Percentiles rank a stretch among this genome's conserved stretches.
Evolutionary conservation across 2,329 filamentous ascomycete genomes (phyloP).

Genomic region (Microsporum canis): DNA sequence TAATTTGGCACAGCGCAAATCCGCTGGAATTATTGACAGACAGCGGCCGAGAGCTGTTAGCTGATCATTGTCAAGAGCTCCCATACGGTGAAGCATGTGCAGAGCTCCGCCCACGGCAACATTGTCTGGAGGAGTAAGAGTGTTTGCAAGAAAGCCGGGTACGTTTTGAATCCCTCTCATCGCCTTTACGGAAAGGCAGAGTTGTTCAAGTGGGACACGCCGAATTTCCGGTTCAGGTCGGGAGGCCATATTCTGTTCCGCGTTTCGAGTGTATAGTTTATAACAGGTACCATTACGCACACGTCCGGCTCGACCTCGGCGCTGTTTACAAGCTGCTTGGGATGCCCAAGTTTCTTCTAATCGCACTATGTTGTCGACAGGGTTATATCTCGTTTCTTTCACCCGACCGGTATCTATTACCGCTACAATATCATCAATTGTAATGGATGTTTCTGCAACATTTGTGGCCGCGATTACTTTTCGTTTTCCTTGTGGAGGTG

Average conservation of each 20-base stretch:
- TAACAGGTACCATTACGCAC: conserved; percentile 87
- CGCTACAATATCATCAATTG: conserved; percentile 91
- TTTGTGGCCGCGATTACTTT: conserved; percentile 95
- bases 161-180: conserved; percentile 79
- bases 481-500: conserved; percentile 63
- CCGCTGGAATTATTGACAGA: conserved; percentile 87
- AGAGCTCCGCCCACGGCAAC: conserved; percentile 79
- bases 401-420: conserved; percentile 93
- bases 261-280: conserved; percentile 81
- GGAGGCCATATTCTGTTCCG: conserved; percentile 73
- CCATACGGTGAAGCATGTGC: conserved; percentile 67
- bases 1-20: conserved; percentile 83
- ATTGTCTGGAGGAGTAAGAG: conserved; percentile 77
- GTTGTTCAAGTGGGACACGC: conserved; percentile 82
- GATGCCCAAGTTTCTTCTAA: conserved; percentile 95
- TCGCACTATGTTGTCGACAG: conserved; percentile 83
- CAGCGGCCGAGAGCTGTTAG: conserved; percentile 86
- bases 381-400: conserved; percentile 92
- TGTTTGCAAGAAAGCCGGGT: conserved; percentile 66
- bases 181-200: conserved; percentile 86
- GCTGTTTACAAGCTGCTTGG: conserved; percentile 83
- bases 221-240: conserved; percentile 89
- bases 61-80: conserved; percentile 73
- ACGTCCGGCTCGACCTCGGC: conserved; percentile 83
- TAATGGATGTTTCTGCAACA: conserved; percentile 96